A percentile compares a stretch with the other conserved stretches of the same genome.
Evolutionary conservation across 2,329 filamentous ascomycete species (phyloP).

Genomic region (Cladorrhinum sp.): DNA sequence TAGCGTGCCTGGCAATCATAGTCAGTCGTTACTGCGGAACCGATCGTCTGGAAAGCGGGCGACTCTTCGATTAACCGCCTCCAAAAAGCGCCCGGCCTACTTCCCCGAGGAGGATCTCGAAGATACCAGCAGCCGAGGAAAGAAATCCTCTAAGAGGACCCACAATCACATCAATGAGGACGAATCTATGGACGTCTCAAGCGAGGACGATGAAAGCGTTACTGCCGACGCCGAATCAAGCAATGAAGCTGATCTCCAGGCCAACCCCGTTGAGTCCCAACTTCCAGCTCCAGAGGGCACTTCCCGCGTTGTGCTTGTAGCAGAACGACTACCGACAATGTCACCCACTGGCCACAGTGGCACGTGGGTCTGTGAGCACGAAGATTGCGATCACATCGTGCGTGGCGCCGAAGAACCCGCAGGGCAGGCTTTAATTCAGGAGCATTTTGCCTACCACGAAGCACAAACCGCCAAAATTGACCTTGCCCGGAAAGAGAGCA

Average conservation of each 20-base stretch:
- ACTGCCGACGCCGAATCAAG: constrained; percentile 18
- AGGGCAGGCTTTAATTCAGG: constrained; percentile 54
- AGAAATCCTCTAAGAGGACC: constrained; percentile 33
- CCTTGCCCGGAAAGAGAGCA: constrained; percentile 56
- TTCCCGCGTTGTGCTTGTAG: constrained; percentile 45
- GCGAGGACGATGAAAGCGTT: constrained; percentile 21
- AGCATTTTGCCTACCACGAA: constrained; percentile 62
- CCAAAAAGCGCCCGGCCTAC: constrained; percentile 45
- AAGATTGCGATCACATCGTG: constrained; percentile 62
- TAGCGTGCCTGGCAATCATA: constrained; percentile 19
- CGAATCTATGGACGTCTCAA: constrained; percentile 19
- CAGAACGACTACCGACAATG: constrained; percentile 49
- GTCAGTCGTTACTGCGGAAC: constrained; percentile 25
- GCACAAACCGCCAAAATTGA: constrained; percentile 49
- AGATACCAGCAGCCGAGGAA: constrained; percentile 25
- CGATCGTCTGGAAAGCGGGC: constrained; percentile 45
- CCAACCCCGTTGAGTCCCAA: constrained; percentile 2
- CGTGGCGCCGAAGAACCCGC: constrained; percentile 57
- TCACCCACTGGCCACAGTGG: constrained; percentile 55
- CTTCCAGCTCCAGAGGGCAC: constrained; percentile 27
- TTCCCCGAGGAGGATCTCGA: constrained; percentile 36
- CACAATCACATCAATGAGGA: constrained; percentile 36
- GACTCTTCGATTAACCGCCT: constrained; percentile 40
- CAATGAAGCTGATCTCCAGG: constrained; percentile 5
- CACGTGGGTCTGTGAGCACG: constrained; percentile 64